Base-by-base conservation (phyloP, 257 asterid genomes). In the Misopates orontium region DNA sequence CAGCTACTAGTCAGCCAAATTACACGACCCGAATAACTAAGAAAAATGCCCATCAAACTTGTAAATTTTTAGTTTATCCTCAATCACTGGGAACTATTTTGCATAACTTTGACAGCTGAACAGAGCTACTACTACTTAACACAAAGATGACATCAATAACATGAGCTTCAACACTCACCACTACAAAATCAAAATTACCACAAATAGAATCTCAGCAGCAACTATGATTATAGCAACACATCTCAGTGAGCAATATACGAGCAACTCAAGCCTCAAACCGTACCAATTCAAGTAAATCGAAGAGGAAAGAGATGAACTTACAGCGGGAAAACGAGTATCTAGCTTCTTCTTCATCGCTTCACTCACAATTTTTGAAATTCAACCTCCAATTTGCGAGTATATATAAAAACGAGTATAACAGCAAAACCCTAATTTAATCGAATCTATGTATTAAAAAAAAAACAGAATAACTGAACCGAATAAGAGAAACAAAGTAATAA, bases 251-350 rank as follows among this genome's bases (percentile, higher is more conserved):
- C 22, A 42, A 61, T n/a, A 42, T 16, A 1, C 10, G 10, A 42
- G 40, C 66, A 22, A 21, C 40, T 16, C 4, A 11, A 42, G 16
- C 13, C 0, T 3, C 20, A 5, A 60, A n/a, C n/a, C n/a, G n/a
- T n/a, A n/a, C n/a, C 11, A 19, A 41, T 13, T n/a, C 23, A 56
- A 8, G 2, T 19, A n/a, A 64, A 22, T 22, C 4, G 24, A 10
- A 24, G 28, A 42, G 36, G 20, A 50, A 31, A 58, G 58, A 51
- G 15, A 63, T 63, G 36, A 28, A 67, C 86, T 80, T 72, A 85
- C 92, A 66, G 91, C 91, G 42, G 91, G 91, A 70, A 85, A 85
- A 57, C 91, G 91, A 66, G 92, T 85, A 71, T 85, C 92, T 56
- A 85, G 88, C 85, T 85, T 85, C 84, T 85, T 85, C 88, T 77